Evolutionary conservation across 2,329 filamentous ascomycete species (phyloP).

Genomic region (Alternaria ethzedia): DNA sequence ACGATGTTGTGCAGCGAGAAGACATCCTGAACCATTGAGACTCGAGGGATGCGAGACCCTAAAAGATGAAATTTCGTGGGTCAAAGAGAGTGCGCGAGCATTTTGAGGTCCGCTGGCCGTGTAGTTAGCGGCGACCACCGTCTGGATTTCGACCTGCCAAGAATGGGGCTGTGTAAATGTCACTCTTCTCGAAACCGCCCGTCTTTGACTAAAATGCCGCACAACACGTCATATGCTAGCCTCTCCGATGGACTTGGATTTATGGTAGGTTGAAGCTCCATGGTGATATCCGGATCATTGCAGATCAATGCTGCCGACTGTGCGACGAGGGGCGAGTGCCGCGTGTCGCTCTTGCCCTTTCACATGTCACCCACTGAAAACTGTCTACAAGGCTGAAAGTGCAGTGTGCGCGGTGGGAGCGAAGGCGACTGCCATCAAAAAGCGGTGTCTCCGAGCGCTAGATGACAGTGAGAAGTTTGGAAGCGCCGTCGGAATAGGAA

Average conservation of each 20-base stretch:
- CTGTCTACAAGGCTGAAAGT: not conserved
- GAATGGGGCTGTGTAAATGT: slow-evolving; percentile 26
- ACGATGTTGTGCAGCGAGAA: slow-evolving; percentile 26
- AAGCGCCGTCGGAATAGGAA: not conserved
- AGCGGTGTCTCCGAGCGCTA: not conserved
- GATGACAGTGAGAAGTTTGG: not conserved
- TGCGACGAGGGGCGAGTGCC: not conserved
- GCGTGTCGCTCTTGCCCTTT: not conserved
- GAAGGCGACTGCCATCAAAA: not conserved
- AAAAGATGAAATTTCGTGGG: not conserved
- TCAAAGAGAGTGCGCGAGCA: slow-evolving; percentile 9
- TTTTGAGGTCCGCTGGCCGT: slow-evolving; percentile 20
- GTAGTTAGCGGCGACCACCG: slow-evolving; percentile 18
- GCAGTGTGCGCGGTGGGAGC: not conserved
- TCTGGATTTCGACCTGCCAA: slow-evolving; percentile 11
- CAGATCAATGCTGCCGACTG: not conserved
- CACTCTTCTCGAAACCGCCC: not conserved
- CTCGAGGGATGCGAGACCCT: not conserved
- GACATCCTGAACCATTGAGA: slow-evolving; percentile 30
- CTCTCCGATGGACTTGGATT: not conserved
- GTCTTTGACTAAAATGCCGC: slow-evolving; percentile 16
- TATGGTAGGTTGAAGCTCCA: not conserved
- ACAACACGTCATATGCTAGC: slow-evolving; percentile 11
- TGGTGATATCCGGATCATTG: not conserved
- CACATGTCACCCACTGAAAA: not conserved